Percentiles rank a stretch among this genome's conserved stretches.
phyloP scores from a whole-genome alignment of 1,139 yeast genomes.

The Groenewaldozyma auringiensis region DNA sequence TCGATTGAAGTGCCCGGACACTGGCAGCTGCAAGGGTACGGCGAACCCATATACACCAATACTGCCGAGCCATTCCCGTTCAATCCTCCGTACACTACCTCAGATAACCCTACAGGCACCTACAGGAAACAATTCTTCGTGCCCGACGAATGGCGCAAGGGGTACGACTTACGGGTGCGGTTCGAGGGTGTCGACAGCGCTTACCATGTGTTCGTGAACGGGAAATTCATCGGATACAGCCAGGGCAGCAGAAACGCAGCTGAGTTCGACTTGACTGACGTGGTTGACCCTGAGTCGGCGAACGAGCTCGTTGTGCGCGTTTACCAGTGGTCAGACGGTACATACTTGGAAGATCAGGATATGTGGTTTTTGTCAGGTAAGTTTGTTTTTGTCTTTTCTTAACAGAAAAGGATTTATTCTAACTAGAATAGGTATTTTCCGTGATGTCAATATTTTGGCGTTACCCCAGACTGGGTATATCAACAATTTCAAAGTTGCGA shows the following conservation, averaged over 20 bases:
- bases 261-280: slow-evolving; percentile 27
- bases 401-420: slow-evolving; percentile 2
- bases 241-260: slow-evolving; percentile 32
- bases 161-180: slow-evolving; percentile 13
- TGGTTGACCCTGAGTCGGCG: slow-evolving; percentile 7
- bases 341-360: slow-evolving; percentile 35
- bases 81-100: slow-evolving; percentile 31
- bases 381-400: neutral
- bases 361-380: slow-evolving; percentile 34
- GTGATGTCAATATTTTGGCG: slow-evolving; percentile 21
- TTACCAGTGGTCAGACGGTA: slow-evolving; percentile 31
- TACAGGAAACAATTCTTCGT: slow-evolving; percentile 23
- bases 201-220: slow-evolving; percentile 31
- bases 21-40: slow-evolving; percentile 34
- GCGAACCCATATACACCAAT: slow-evolving; percentile 32
- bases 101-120: slow-evolving; percentile 31
- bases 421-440: slow-evolving; percentile 17
- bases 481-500: slow-evolving; percentile 20
- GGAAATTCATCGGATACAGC: slow-evolving; percentile 27
- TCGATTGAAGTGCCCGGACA: slow-evolving; percentile 30
- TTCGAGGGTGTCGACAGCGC: slow-evolving; percentile 35
- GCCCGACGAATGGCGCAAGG: slow-evolving; percentile 8
- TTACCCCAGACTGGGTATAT: slow-evolving; percentile 18
- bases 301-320: slow-evolving; percentile 26
- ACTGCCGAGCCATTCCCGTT: slow-evolving; percentile 29